Evolutionary conservation across 805 yeast genomes (phyloP).

Genomic region (Sugiyamaella floridensis): DNA sequence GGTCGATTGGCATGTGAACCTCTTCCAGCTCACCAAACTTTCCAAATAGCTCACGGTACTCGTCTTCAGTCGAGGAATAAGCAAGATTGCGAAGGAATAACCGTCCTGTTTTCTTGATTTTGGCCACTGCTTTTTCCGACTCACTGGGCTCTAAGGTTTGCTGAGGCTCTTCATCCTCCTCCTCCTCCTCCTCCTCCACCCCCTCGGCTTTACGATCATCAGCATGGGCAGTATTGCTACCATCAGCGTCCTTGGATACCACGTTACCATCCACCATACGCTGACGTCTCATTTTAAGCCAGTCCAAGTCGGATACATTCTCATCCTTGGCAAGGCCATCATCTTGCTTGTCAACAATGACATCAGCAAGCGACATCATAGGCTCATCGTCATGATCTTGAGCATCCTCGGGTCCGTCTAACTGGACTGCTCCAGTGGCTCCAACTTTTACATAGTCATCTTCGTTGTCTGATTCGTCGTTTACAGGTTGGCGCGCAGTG

Average conservation of each 20-base stretch:
- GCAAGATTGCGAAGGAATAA: slow-evolving; percentile 81
- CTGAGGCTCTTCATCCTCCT: slow-evolving; percentile 24
- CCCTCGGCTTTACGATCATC: neutral
- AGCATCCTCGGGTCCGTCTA: slow-evolving; percentile 34
- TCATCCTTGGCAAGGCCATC: slow-evolving; percentile 40
- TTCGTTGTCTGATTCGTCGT: slow-evolving; percentile 39
- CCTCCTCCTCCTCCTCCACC: neutral
- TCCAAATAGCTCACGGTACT: slow-evolving; percentile 58
- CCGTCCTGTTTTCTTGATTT: slow-evolving; percentile 64
- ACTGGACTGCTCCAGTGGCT: neutral
- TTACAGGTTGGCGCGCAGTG: slow-evolving; percentile 7
- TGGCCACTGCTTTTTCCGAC: slow-evolving; percentile 43
- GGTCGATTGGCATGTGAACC: slow-evolving; percentile 87
- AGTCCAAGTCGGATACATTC: slow-evolving; percentile 67
- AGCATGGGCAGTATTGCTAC: slow-evolving; percentile 1
- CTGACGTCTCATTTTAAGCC: slow-evolving; percentile 72
- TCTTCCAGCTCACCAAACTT: slow-evolving; percentile 72
- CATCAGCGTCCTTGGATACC: slow-evolving; percentile 9
- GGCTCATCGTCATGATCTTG: slow-evolving; percentile 33
- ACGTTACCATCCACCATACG: slow-evolving; percentile 51
- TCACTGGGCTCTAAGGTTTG: slow-evolving; percentile 7
- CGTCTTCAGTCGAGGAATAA: slow-evolving; percentile 73
- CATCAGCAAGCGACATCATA: slow-evolving; percentile 3
- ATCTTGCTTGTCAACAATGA: slow-evolving; percentile 13
- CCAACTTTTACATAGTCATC: slow-evolving; percentile 33